Evolutionary conservation across 2,329 filamentous ascomycete species (phyloP).

Genomic region (Trichophyton equinum): DNA sequence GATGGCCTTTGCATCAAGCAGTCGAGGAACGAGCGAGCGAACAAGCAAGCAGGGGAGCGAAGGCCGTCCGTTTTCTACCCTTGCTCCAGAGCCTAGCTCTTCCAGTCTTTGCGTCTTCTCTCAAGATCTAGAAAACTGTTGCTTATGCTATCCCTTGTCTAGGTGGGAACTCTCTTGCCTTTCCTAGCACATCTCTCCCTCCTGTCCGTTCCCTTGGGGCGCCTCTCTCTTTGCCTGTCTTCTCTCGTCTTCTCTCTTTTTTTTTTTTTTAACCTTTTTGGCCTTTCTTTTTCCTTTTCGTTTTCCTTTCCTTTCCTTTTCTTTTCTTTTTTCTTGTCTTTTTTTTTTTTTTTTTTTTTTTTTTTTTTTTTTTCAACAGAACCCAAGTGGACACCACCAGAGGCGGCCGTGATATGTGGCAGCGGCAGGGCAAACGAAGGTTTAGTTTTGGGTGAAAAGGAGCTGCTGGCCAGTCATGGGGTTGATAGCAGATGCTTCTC

Average conservation of each 20-base stretch:
- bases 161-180: not conserved
- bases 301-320: not conserved
- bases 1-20: not conserved
- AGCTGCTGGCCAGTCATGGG: not conserved
- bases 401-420: not conserved
- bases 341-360: not conserved
- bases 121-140: constrained; percentile 1
- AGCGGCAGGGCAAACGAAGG: not conserved
- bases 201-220: constrained; percentile 1
- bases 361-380: not conserved
- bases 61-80: not conserved
- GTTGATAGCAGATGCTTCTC: not conserved
- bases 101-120: not conserved
- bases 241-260: not conserved
- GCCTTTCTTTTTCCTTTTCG: not conserved
- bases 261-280: not conserved
- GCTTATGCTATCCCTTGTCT: constrained; percentile 1
- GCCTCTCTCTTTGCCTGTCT: not conserved
- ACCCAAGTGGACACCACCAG: constrained; percentile 1
- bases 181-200: not conserved
- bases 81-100: not conserved
- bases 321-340: not conserved
- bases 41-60: not conserved
- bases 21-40: no score
- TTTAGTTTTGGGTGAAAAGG: not conserved